Percentiles rank a stretch among this genome's conserved stretches.
Conservation (phyloP, 2,329 filamentous ascomycete genomes). For the Diaporthe ampelina region DNA sequence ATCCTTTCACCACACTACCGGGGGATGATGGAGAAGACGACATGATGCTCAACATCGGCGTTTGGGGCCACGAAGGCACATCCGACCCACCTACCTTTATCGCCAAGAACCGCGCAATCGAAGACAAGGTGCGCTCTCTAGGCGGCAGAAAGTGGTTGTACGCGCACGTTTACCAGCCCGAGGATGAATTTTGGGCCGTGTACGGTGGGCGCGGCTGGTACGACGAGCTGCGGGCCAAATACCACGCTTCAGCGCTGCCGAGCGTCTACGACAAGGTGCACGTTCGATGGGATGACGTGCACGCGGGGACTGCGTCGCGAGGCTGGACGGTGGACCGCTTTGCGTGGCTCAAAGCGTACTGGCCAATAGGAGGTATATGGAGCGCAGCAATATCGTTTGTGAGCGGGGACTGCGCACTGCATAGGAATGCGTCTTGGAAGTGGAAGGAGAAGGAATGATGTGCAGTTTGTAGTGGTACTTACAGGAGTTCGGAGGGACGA, state of each 20-base stretch:
- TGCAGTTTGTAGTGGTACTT: background rate
- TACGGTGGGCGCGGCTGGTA: constrained; percentile 74
- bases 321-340: constrained; percentile 50
- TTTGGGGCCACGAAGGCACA: constrained; percentile 82
- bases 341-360: constrained; percentile 58
- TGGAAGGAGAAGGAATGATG: constrained; percentile 53
- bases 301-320: constrained; percentile 38
- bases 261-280: constrained; percentile 78
- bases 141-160: constrained; percentile 90
- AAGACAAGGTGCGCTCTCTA: constrained; percentile 76
- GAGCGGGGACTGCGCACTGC: constrained; percentile 68
- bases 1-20: constrained; percentile 62
- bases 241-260: constrained; percentile 66
- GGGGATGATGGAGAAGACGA: constrained; percentile 41
- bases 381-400: constrained; percentile 62
- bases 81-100: constrained; percentile 71
- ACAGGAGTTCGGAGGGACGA: background rate
- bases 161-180: constrained; percentile 86
- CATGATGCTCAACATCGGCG: constrained; percentile 73
- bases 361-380: constrained; percentile 70
- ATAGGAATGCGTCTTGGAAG: constrained; percentile 67
- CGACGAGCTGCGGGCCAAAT: constrained; percentile 72
- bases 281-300: constrained; percentile 54
- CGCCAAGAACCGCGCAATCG: constrained; percentile 77
- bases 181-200: constrained; percentile 76